Conservation (phyloP, 225 moss, liverwort and hornwort genomes). For the Polytrichum commune region DNA sequence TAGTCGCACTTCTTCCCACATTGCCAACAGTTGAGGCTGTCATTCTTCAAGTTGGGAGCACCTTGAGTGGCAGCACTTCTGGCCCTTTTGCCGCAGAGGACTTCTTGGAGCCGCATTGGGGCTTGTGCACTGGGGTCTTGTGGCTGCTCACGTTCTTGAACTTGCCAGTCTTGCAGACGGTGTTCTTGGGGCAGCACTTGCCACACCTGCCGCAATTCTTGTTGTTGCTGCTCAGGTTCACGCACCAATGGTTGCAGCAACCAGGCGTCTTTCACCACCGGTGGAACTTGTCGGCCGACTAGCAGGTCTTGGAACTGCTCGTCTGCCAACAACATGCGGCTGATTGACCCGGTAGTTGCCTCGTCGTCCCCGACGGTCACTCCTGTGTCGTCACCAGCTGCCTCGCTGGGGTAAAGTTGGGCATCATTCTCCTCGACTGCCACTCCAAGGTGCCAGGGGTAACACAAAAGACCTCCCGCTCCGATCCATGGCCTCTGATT, state of each 20-base stretch:
- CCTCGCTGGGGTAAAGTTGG: not conserved
- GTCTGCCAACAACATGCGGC: not conserved
- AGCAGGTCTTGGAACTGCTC: not conserved
- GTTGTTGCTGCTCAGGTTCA: not conserved
- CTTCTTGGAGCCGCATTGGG: not conserved
- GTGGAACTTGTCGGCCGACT: not conserved
- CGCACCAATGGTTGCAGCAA: slow-evolving; percentile 2
- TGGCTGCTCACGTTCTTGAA: not conserved
- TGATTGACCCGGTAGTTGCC: too few species aligned
- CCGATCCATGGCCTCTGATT: too few species aligned
- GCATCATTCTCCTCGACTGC: not conserved
- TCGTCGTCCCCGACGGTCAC: not conserved
- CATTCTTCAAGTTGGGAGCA: not conserved
- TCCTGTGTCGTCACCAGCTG: not conserved
- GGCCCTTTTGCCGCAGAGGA: not conserved
- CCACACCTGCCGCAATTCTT: not conserved
- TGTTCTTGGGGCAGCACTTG: not conserved
- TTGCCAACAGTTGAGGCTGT: not conserved
- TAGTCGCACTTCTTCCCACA: not conserved
- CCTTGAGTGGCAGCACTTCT: not conserved
- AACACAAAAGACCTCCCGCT: not conserved
- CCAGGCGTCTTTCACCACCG: not conserved
- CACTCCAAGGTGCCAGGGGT: not conserved
- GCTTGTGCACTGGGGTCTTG: too few species aligned
- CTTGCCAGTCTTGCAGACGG: not conserved